phyloP scores from a whole-genome alignment of 129 eudicot genomes.

The Apium graveolens region DNA sequence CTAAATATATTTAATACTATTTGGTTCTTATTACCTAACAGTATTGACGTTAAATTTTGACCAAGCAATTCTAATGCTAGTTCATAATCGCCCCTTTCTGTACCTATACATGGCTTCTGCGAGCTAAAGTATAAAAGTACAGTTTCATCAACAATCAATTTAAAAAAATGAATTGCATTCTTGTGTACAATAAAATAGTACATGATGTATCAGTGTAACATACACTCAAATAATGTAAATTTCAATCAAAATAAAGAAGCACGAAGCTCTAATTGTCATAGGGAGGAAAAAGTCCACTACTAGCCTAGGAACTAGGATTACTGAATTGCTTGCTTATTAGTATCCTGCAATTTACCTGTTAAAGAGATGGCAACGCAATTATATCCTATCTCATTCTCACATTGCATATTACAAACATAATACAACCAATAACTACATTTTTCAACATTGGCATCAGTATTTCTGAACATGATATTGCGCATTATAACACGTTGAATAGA shows the following conservation, averaged over 20 bases:
- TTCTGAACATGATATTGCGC: not conserved
- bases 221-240: too few species aligned
- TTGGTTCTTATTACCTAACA: conserved; percentile 49
- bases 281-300: not conserved
- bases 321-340: not conserved
- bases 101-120: too few species aligned
- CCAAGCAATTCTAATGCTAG: conserved; percentile 67
- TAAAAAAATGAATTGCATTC: not conserved
- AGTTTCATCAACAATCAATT: not conserved
- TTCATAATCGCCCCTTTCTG: conserved; percentile 63
- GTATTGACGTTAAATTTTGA: conserved; percentile 55
- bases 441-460: not conserved
- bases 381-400: not conserved
- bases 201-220: too few species aligned
- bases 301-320: not conserved
- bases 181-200: too few species aligned
- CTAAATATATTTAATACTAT: not conserved
- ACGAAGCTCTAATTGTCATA: too few species aligned
- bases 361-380: not conserved
- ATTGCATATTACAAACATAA: not conserved
- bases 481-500: not conserved
- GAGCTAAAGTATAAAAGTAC: conserved; percentile 43
- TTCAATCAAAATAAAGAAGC: too few species aligned
- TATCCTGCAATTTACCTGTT: not conserved
- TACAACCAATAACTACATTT: not conserved